Evolutionary conservation across 257 asterid species (phyloP).

Genomic region (Nyctanthes arbortristis): DNA sequence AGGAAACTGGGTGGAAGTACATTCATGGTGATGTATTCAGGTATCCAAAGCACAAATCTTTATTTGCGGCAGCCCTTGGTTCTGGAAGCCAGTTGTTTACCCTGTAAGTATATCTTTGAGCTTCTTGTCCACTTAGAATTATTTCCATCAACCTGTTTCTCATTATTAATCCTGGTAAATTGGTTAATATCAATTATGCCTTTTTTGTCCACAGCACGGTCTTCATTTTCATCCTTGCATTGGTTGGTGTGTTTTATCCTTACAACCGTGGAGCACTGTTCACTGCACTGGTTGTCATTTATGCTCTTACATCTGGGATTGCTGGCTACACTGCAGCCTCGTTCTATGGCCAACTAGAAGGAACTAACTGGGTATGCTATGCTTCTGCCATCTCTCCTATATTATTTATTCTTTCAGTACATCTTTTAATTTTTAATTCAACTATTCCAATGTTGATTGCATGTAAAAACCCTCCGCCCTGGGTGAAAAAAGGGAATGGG

Average conservation of each 20-base stretch:
- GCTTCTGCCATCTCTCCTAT: not conserved
- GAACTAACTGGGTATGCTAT: constrained; percentile 40
- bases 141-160: not conserved
- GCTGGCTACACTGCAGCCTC: constrained; percentile 44
- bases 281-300: constrained; percentile 42
- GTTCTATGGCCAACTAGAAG: constrained; percentile 45
- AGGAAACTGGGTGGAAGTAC: constrained; percentile 47
- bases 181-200: not conserved
- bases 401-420: not conserved
- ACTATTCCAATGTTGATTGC: not conserved
- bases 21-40: constrained; percentile 48
- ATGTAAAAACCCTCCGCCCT: not conserved
- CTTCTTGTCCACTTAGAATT: not conserved
- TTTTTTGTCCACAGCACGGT: constrained; percentile 29
- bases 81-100: constrained; percentile 40
- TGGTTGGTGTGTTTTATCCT: constrained; percentile 50
- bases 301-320: constrained; percentile 44
- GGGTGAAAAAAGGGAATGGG: not conserved
- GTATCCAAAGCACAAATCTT: constrained; percentile 37
- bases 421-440: not conserved
- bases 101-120: constrained; percentile 29
- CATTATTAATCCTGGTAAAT: not conserved
- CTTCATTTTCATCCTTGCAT: constrained; percentile 41
- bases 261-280: constrained; percentile 52
- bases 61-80: constrained; percentile 43